Evolutionary conservation across 768 basidiomycete species (phyloP).

Genomic region (Boletellus emodensis): DNA sequence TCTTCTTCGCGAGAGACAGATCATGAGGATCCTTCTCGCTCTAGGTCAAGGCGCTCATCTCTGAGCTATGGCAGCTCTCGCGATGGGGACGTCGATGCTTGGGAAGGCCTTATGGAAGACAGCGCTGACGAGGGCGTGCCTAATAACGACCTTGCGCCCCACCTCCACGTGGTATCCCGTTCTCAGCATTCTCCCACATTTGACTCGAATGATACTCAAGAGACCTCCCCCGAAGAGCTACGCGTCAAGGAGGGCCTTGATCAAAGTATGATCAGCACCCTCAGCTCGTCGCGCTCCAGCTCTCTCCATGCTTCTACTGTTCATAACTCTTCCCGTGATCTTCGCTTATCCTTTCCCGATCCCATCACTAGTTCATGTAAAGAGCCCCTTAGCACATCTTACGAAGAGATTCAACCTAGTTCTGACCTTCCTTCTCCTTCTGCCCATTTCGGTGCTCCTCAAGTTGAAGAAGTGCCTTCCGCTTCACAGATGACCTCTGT

Average conservation of each 20-base stretch:
- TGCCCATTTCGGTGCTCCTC: conserved; percentile 16
- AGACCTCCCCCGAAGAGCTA: conserved; percentile 55
- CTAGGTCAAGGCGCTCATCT: conserved; percentile 66
- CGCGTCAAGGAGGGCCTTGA: conserved; percentile 71
- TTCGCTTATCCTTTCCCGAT: conserved; percentile 80
- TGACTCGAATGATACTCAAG: conserved; percentile 25
- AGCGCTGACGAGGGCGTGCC: conserved; percentile 45
- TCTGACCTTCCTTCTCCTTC: conserved; percentile 30
- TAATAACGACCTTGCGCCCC: conserved; percentile 21
- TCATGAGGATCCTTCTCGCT: conserved; percentile 50
- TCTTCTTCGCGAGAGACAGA: conserved; percentile 54
- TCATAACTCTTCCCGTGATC: conserved; percentile 64
- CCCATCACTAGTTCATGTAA: conserved; percentile 70
- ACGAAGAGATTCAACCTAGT: conserved; percentile 45
- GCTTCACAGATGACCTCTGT: conserved; percentile 24
- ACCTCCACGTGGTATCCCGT: conserved; percentile 21
- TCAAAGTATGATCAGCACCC: conserved; percentile 78
- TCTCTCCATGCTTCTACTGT: conserved; percentile 50
- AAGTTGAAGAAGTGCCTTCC: conserved; percentile 30
- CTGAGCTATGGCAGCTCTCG: conserved; percentile 65
- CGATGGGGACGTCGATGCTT: conserved; percentile 67
- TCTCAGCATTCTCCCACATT: conserved; percentile 24
- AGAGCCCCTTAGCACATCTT: conserved; percentile 54
- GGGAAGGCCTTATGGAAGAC: conserved; percentile 75
- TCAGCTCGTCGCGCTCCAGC: conserved; percentile 69